Base-by-base conservation (phyloP, 306 rosid genomes). In the Malus sylvestris region DNA sequence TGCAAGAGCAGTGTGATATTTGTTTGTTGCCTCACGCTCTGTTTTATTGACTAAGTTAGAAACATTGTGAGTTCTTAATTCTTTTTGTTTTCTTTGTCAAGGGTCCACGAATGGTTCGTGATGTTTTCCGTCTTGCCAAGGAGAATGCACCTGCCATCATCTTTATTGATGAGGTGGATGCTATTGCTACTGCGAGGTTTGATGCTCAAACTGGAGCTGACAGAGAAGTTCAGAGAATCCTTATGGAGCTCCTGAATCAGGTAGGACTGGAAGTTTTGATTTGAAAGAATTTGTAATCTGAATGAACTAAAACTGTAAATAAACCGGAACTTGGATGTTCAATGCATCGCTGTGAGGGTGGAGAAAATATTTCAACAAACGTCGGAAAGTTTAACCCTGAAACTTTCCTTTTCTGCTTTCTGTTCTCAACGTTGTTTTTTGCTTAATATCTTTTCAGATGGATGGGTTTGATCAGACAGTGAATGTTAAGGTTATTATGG, bases 191-290 rank as follows among this genome's bases (percentile, higher is more conserved):
- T 42, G 99, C 99, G 32, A 85, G 99, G 70, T 95, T 95, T 88
- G 99, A 95, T 87, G 99, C 99, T 68, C 99, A 95, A 88, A 95
- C 99, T 71, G 99, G 97, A 70, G 99, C 97, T 69, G 99, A 95
- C 60, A 88, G 99, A 89, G 99, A 95, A 92, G 99, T 95, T 72
- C 99, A 95, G 81, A 97, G 99, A 76, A 95, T 95, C 62, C 99
- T 95, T 64, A 95, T 95, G 99, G 99, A 95, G 79, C 97, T 95
- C 76, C 84, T 95, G 72, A 95, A 95, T 87, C 99, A 95, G 93
- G 99, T 95, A 83, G 59, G n/a, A 14, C 10, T 22, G 45, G 16
- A 8, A 46, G 4, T 72, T 35, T 45, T 18, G 20, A 25, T 33
- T 52, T 61, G 33, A 30, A 77, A 23, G 52, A 7, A 11, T 23